phyloP scores from a whole-genome alignment of 176 grass and related monocot species.

The Dendrocalamus sinicus region DNA sequence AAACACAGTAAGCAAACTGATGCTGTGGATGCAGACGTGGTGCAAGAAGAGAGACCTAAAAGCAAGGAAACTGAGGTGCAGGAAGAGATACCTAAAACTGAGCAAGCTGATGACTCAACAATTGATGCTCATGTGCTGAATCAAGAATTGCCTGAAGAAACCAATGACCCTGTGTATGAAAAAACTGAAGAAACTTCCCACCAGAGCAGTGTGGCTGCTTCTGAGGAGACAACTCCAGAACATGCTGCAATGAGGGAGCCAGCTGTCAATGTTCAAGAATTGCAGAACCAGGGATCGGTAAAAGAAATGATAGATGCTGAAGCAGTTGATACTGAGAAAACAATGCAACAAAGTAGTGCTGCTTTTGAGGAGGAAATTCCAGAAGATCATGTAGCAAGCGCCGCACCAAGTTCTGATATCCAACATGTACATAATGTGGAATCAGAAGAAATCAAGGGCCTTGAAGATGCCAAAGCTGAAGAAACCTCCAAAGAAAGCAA shows the following conservation, averaged over 20 bases:
- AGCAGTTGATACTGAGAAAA: conserved; percentile 26
- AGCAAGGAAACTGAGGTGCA: conserved; percentile 24
- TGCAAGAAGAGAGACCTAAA: conserved; percentile 39
- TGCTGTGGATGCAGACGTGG: conserved; percentile 8
- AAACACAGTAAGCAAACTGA: conserved; percentile 35
- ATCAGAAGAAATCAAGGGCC: conserved; percentile 20
- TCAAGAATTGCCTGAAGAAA: conserved; percentile 43
- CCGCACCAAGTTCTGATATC: conserved; percentile 19
- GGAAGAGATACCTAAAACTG: conserved; percentile 33
- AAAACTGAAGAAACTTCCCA: conserved; percentile 25
- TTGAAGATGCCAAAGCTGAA: conserved; percentile 38
- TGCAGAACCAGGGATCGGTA: conserved; percentile 30
- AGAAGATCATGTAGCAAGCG: conserved; percentile 20
- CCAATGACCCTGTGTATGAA: conserved; percentile 1
- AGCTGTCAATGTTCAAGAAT: conserved; percentile 26
- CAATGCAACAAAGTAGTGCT: conserved; percentile 20
- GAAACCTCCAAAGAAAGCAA: conserved; percentile 29
- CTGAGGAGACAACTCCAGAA: conserved; percentile 35
- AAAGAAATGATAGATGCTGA: conserved; percentile 33
- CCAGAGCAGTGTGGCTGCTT: conserved; percentile 19
- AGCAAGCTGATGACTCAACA: background rate
- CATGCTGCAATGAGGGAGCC: background rate
- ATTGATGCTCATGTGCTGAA: conserved; percentile 30
- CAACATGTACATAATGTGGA: conserved; percentile 28
- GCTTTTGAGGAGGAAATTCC: conserved; percentile 35